Conservation (phyloP, 768 basidiomycete genomes). For the Tricholoma furcatifolium region DNA sequence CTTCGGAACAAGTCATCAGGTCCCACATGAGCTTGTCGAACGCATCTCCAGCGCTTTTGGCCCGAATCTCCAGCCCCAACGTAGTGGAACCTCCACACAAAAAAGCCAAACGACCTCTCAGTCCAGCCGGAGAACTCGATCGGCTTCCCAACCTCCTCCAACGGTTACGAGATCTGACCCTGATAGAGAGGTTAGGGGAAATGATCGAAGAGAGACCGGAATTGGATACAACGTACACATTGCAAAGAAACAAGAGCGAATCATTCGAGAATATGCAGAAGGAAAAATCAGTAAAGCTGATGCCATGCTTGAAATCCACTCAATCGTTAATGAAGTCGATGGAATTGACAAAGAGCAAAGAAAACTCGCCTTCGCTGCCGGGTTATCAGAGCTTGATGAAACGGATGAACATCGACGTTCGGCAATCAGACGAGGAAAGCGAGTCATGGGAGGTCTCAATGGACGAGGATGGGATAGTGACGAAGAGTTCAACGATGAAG, state of each 20-base stretch:
- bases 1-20: too few species aligned
- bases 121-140: not conserved
- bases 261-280: not conserved
- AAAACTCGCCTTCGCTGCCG: not conserved
- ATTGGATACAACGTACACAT: not conserved
- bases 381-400: not conserved
- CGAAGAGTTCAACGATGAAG: not conserved
- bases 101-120: not conserved
- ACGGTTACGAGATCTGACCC: too few species aligned
- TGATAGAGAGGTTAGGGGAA: too few species aligned
- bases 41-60: too few species aligned
- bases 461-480: not conserved
- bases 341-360: not conserved
- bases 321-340: not conserved
- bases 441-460: not conserved
- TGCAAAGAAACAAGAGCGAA: not conserved
- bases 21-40: too few species aligned
- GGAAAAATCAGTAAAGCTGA: not conserved
- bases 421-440: not conserved
- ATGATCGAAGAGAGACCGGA: not conserved
- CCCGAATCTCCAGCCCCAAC: conserved; percentile 2
- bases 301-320: not conserved
- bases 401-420: not conserved
- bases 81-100: not conserved
- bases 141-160: too few species aligned